phyloP scores from a whole-genome alignment of 768 basidiomycete species.

The Boletellus sp. region DNA sequence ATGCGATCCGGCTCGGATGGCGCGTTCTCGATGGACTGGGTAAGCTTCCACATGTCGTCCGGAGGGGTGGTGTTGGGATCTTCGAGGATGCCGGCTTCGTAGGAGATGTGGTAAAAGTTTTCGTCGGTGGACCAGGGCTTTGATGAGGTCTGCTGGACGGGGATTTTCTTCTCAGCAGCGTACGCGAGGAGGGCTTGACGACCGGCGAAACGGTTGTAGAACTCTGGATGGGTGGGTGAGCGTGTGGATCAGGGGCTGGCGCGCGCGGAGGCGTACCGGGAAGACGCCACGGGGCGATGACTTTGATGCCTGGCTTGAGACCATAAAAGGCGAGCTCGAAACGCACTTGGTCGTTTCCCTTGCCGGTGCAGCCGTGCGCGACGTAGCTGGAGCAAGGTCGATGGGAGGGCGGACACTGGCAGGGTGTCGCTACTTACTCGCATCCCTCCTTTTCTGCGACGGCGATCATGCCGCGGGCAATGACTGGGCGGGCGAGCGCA shows the following conservation, averaged over 20 bases:
- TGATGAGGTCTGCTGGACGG: conserved; percentile 89
- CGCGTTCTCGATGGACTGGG: conserved; percentile 75
- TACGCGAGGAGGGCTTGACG: conserved; percentile 90
- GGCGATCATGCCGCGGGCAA: conserved; percentile 98
- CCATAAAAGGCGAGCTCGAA: conserved; percentile 99
- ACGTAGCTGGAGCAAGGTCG: conserved; percentile 60
- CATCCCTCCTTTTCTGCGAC: conserved; percentile 87
- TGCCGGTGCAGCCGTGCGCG: conserved; percentile 98
- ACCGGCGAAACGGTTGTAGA: conserved; percentile 97
- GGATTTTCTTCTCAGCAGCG: conserved; percentile 84
- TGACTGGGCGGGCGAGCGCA: conserved; percentile 96
- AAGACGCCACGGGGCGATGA: conserved; percentile 96
- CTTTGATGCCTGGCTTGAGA: conserved; percentile 97
- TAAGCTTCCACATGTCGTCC: conserved; percentile 98
- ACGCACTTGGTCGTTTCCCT: conserved; percentile 99
- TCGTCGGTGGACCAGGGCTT: conserved; percentile 99
- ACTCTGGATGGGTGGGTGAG: conserved; percentile 48
- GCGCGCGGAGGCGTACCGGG: conserved; percentile 53
- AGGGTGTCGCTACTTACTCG: conserved; percentile 60
- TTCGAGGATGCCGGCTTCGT: conserved; percentile 98
- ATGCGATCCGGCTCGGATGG: conserved; percentile 77
- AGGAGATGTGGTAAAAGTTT: conserved; percentile 99
- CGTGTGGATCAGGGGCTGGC: not conserved
- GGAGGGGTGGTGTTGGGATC: conserved; percentile 95
- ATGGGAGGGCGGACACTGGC: not conserved